Conservation (phyloP, 306 rosid species). For the Cucurbita argyrosperma region DNA sequence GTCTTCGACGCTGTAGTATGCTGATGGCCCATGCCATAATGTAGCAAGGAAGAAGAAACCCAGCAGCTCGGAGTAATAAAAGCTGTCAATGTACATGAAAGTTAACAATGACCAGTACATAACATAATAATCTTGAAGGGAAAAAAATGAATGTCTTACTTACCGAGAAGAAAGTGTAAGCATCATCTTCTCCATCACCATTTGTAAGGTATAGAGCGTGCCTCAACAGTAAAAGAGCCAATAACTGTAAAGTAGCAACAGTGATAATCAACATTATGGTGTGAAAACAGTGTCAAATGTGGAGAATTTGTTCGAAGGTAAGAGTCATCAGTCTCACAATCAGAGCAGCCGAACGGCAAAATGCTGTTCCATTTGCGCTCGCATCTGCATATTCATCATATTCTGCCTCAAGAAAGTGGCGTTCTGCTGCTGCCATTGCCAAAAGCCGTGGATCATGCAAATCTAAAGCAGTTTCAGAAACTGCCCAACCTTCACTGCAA, state of each 20-base stretch:
- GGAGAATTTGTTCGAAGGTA: not conserved
- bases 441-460: slow-evolving; percentile 83
- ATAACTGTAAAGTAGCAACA: slow-evolving; percentile 36
- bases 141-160: slow-evolving; percentile 9
- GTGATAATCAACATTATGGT: not conserved
- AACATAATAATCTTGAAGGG: not conserved
- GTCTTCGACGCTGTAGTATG: slow-evolving; percentile 89
- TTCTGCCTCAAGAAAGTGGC: slow-evolving; percentile 73
- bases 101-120: not conserved
- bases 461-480: slow-evolving; percentile 88
- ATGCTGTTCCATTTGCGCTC: slow-evolving; percentile 80
- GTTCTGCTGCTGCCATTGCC: slow-evolving; percentile 94
- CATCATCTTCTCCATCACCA: slow-evolving; percentile 47
- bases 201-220: slow-evolving; percentile 71
- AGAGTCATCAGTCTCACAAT: slow-evolving; percentile 40
- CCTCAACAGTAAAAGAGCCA: slow-evolving; percentile 85
- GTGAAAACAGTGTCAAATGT: not conserved
- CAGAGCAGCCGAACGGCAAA: slow-evolving; percentile 91
- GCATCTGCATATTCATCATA: slow-evolving; percentile 93
- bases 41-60: slow-evolving; percentile 94
- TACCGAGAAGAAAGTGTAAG: slow-evolving; percentile 71
- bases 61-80: slow-evolving; percentile 87
- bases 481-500: slow-evolving; percentile 85
- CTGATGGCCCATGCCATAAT: slow-evolving; percentile 99
- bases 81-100: slow-evolving; percentile 10